Conservation (phyloP, 1,284 basidiomycete genomes). For the Austroboletus novae-zelandiae region DNA sequence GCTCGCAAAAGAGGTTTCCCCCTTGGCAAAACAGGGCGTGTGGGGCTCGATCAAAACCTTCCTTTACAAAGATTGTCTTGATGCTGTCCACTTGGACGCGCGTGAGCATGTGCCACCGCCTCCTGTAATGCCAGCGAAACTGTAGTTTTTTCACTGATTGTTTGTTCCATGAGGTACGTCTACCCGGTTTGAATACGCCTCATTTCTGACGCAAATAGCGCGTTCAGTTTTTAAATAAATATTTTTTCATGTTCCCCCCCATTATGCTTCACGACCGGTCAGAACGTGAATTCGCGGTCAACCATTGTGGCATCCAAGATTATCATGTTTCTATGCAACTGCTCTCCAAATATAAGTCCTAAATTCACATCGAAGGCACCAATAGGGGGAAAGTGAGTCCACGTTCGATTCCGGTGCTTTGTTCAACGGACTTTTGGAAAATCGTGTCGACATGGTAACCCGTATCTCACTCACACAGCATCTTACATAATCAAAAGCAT, state of each 20-base stretch:
- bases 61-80: conserved; percentile 47
- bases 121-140: conserved; percentile 25
- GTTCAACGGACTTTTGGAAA: conserved; percentile 4
- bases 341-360: background rate
- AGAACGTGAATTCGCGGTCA: conserved; percentile 3
- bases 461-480: background rate
- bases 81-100: conserved; percentile 37
- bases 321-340: conserved; percentile 20
- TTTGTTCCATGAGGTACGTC: conserved; percentile 9
- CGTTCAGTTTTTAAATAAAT: background rate
- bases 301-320: background rate
- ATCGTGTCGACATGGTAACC: conserved; percentile 26
- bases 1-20: conserved; percentile 50
- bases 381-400: background rate
- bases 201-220: conserved; percentile 6
- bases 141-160: conserved; percentile 29
- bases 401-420: conserved; percentile 2
- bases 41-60: conserved; percentile 66
- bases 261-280: conserved; percentile 12
- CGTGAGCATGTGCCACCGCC: conserved; percentile 11
- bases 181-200: background rate
- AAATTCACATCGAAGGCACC: conserved; percentile 4
- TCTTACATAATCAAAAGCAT: conserved; percentile 17
- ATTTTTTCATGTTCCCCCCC: background rate
- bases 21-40: conserved; percentile 51